Evolutionary conservation across 2,329 filamentous ascomycete species (phyloP).

Genomic region (Scedosporium apiospermum): DNA sequence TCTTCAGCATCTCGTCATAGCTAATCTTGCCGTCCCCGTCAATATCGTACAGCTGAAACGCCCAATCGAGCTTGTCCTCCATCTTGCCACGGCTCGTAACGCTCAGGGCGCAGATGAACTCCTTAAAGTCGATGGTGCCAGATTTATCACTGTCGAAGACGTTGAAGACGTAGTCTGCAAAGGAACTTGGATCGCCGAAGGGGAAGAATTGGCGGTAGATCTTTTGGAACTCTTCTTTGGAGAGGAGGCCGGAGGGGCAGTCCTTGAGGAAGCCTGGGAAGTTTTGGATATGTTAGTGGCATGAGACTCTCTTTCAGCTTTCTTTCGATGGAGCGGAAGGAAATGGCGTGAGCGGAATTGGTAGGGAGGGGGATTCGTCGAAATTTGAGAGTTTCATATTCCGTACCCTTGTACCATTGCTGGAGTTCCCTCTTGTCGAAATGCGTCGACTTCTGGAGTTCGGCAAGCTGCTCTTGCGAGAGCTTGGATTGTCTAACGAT

Average conservation of each 20-base stretch:
- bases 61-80: slow-evolving; percentile 99
- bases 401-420: slow-evolving; percentile 98
- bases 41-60: slow-evolving; percentile 98
- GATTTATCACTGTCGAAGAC: slow-evolving; percentile 98
- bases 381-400: not conserved
- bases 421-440: slow-evolving; percentile 99
- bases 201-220: slow-evolving; percentile 99
- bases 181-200: slow-evolving; percentile 92
- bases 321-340: not conserved
- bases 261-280: slow-evolving; percentile 87
- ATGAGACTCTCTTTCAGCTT: not conserved
- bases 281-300: not conserved
- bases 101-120: slow-evolving; percentile 96
- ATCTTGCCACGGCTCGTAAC: slow-evolving; percentile 96
- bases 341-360: not conserved
- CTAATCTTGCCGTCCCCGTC: slow-evolving; percentile 98
- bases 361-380: slow-evolving; percentile 8
- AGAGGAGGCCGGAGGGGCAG: slow-evolving; percentile 92
- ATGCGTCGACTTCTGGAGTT: slow-evolving; percentile 93
- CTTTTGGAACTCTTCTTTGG: slow-evolving; percentile 98
- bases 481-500: slow-evolving; percentile 84
- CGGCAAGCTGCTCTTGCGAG: slow-evolving; percentile 87
- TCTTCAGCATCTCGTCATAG: slow-evolving; percentile 97
- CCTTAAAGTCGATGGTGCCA: slow-evolving; percentile 97
- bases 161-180: slow-evolving; percentile 98